Evolutionary conservation across 495 filamentous ascomycete genomes (phyloP).

Genomic region (Lepraria neglecta): DNA sequence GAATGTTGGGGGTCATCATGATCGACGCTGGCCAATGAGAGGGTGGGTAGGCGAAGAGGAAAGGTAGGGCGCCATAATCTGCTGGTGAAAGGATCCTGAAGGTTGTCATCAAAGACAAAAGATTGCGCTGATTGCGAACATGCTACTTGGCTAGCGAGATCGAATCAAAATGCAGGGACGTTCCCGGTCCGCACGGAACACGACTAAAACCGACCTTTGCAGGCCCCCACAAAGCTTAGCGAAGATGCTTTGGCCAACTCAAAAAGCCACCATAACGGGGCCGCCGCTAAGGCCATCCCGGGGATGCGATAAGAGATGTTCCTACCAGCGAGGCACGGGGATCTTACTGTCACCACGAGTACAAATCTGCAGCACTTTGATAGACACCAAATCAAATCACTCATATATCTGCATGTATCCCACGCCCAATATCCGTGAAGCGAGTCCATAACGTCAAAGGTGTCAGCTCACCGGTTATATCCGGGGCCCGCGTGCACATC

Average conservation of each 20-base stretch:
- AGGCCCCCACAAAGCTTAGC: slow-evolving; percentile 2
- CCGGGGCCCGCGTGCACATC: neutral
- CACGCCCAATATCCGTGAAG: neutral
- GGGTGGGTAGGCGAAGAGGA: neutral
- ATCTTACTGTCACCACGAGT: neutral
- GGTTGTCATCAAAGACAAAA: neutral
- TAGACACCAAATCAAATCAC: slow-evolving; percentile 10
- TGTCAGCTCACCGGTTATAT: too few relatives aligned
- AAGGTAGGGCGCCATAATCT: neutral
- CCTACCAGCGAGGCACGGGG: neutral
- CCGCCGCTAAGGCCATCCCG: slow-evolving; percentile 6
- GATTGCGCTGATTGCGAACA: slow-evolving; percentile 10
- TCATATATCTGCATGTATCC: slow-evolving; percentile 3
- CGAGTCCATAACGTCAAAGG: neutral
- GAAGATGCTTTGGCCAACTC: neutral
- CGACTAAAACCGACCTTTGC: neutral
- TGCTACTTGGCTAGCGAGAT: neutral
- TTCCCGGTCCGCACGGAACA: neutral
- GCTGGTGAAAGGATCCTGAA: neutral
- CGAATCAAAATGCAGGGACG: slow-evolving; percentile 10
- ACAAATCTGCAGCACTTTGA: slow-evolving; percentile 3
- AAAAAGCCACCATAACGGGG: neutral
- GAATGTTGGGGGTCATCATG: neutral
- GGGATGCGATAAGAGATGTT: neutral
- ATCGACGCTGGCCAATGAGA: neutral